phyloP scores from a whole-genome alignment of 148 eudicot species.

The Talinum fruticosum region DNA sequence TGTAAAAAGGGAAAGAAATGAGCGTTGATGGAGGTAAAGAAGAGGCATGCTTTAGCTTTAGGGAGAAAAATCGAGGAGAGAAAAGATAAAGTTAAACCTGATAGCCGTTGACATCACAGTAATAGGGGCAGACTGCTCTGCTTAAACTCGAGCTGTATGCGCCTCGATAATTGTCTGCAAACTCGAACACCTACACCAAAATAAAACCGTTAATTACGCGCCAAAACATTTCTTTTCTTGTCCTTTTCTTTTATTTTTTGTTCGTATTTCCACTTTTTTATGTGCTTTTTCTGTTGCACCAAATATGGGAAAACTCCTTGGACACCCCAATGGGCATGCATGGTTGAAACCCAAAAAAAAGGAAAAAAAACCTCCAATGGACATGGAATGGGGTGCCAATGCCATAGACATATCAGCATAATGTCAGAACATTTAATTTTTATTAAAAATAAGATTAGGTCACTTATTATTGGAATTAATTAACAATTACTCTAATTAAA shows the following conservation, averaged over 20 bases:
- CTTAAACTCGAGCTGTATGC: slow-evolving; percentile 73
- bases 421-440: background rate
- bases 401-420: background rate
- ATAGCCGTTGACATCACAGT: slow-evolving; percentile 85
- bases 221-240: slow-evolving; percentile 11
- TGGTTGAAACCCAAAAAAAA: too few species aligned
- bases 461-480: too few species aligned
- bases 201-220: slow-evolving; percentile 23
- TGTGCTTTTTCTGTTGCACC: background rate
- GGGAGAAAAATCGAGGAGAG: background rate
- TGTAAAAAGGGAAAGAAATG: background rate
- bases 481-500: too few species aligned
- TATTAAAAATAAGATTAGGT: background rate
- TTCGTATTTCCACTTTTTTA: background rate
- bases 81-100: slow-evolving; percentile 34
- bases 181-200: slow-evolving; percentile 65
- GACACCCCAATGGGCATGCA: too few species aligned
- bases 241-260: background rate
- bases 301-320: too few species aligned
- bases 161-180: slow-evolving; percentile 84
- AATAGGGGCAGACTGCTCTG: slow-evolving; percentile 77
- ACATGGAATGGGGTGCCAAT: slow-evolving; percentile 2
- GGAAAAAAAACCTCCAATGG: background rate
- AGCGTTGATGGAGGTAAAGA: background rate
- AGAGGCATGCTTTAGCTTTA: slow-evolving; percentile 2